phyloP scores from a whole-genome alignment of 2,329 filamentous ascomycete genomes.

The Aspergillus oerlinghausenensis region DNA sequence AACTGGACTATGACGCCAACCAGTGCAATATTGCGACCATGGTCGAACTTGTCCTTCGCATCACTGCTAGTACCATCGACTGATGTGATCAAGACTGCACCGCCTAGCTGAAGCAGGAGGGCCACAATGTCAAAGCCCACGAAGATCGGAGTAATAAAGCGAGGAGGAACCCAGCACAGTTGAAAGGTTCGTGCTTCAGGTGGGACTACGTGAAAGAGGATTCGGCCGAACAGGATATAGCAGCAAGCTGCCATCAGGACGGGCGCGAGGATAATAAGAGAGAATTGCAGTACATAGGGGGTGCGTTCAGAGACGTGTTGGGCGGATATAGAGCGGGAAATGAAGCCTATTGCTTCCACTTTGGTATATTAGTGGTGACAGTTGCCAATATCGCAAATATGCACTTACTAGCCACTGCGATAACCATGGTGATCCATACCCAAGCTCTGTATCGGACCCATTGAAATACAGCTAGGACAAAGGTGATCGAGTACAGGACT shows the following conservation, averaged over 20 bases:
- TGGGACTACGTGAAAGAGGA: conserved; percentile 38
- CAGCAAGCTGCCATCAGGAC: conserved; percentile 39
- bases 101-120: conserved; percentile 35
- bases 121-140: conserved; percentile 39
- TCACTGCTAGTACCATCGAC: conserved; percentile 18
- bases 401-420: conserved; percentile 27
- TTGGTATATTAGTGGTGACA: background rate
- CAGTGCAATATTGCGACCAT: conserved; percentile 37
- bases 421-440: conserved; percentile 32
- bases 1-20: conserved; percentile 44
- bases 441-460: conserved; percentile 29
- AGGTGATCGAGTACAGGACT: conserved; percentile 22
- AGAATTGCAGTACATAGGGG: conserved; percentile 35
- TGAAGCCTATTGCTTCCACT: conserved; percentile 41
- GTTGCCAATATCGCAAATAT: background rate
- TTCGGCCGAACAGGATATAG: conserved; percentile 39
- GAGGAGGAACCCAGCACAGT: conserved; percentile 34
- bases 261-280: conserved; percentile 36
- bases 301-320: conserved; percentile 18
- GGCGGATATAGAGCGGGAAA: conserved; percentile 27
- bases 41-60: conserved; percentile 27
- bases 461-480: conserved; percentile 24
- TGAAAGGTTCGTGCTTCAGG: conserved; percentile 26
- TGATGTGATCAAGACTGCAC: conserved; percentile 39
- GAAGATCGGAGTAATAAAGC: conserved; percentile 39